Base-by-base conservation (phyloP, 768 basidiomycete genomes). In the Boletus subparvulus region DNA sequence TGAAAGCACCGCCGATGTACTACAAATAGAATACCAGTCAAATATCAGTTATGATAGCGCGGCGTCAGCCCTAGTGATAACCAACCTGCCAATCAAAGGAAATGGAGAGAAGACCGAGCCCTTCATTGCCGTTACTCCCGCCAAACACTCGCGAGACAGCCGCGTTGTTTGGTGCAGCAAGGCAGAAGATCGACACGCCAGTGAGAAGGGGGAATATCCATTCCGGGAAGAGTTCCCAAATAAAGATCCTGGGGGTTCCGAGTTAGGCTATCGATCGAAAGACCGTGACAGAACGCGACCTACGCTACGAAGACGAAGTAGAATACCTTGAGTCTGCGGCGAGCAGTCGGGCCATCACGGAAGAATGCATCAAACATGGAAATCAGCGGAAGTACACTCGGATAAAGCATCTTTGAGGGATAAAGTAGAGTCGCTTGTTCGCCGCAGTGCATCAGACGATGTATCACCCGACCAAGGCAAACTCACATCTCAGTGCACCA, bases 41-140 rank as follows among this genome's bases (percentile, higher is more conserved):
- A 28, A 47, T n/a, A 17, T 48, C 16, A 55, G 6, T 28, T 7
- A 28, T 41, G 3, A 44, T 13, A 17, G 16, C 17, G 36, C 0
- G 1, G 2, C 2, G 4, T 6, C 16, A 10, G 16, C 36, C 42
- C 17, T 4, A 44, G 52, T 78, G 65, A 40, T 75, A 36, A 48
- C 77, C 1, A 54, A 71, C 70, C 71, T 83, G 82, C 84, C 85
- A 87, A 62, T 87, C 85, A 14, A 87, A 70, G 59, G 76, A 84
- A 40, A 86, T 65, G 2, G 84, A 77, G 43, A 87, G 78, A 50
- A 81, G 69, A 12, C 84, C 85, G 41, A 86, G 76, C 8, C 85
- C 84, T 67, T 86, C 84, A 52, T 87, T 85, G 52, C 78, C 84
- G 33, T 81, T 79, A 39, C 78, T 82, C 40, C 85, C 85, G 50